Conservation (phyloP, 1,284 basidiomycete species). For the Vanrija sp. region DNA sequence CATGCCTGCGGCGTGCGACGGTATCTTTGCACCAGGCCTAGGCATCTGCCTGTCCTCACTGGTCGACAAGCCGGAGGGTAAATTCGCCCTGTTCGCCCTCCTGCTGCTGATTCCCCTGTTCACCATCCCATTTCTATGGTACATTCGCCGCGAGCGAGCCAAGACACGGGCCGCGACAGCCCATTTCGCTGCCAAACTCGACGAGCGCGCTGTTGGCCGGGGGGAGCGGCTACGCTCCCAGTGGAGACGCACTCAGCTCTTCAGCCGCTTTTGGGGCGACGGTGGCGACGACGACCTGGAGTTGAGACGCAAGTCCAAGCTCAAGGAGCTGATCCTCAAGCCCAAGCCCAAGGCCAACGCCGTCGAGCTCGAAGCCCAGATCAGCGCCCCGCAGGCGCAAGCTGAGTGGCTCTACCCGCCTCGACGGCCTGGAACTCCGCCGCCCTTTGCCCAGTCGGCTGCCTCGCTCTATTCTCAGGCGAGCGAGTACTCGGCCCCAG, state of each 20-base stretch:
- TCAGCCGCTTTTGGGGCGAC: not conserved
- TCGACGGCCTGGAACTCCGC: too few species aligned
- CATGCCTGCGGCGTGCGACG: constrained; percentile 24
- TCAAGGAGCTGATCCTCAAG: too few species aligned
- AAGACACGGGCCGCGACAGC: constrained; percentile 31
- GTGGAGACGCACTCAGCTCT: not conserved
- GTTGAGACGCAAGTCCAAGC: too few species aligned
- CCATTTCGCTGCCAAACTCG: constrained; percentile 26
- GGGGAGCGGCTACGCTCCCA: not conserved
- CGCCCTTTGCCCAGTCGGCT: too few species aligned
- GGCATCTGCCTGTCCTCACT: constrained; percentile 46
- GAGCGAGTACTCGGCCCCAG: too few species aligned
- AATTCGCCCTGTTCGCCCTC: constrained; percentile 19
- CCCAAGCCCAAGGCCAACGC: too few species aligned
- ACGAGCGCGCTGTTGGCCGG: not conserved
- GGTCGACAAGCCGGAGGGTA: constrained; percentile 12
- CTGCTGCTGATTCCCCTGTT: constrained; percentile 15
- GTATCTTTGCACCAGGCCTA: constrained; percentile 30
- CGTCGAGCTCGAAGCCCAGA: too few species aligned
- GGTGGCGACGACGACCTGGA: too few species aligned
- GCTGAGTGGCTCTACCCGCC: too few species aligned
- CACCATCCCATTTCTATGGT: constrained; percentile 19
- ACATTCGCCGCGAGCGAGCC: constrained; percentile 28
- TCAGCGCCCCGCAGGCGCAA: too few species aligned
- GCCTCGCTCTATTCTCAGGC: too few species aligned